Base-by-base conservation (phyloP, 2,329 filamentous ascomycete genomes). In the Trichoderma harzianum region DNA sequence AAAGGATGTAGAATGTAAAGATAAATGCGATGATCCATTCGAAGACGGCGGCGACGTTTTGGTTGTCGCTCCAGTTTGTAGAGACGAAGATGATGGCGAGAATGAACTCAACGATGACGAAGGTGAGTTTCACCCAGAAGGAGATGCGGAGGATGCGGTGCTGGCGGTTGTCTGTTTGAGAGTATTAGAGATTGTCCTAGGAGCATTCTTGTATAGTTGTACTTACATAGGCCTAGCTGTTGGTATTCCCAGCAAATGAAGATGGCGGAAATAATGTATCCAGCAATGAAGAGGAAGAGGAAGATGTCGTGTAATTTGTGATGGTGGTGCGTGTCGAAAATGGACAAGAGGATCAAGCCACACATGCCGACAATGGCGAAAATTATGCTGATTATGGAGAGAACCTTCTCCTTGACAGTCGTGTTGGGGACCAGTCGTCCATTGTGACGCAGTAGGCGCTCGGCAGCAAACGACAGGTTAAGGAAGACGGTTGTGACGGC, bases 241-340 rank as follows among this genome's bases (percentile, higher is more conserved):
- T 96, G 92, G 80, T 97, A 98, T 80, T 98, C 94, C 84, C 89
- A 90, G 84, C 95, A 98, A 75, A 95, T 92, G 81, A 95, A 95
- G 76, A 98, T 87, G 70, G 95, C 95, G 5, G 91, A 93, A 69
- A 97, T 79, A 69, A 98, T 84, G 80, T 97, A 98, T 39, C 94
- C 96, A 16, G 82, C 90, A 79, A 98, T 93, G 81, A 99, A 99
- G 66, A 98, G 82, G 1, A 88, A 82, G 43, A 99, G 83, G 82
- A 97, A 97, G 2, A 89, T 84, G 77, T 93, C 86, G 79, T 99
- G 96, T 72, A 92, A 79, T 1, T 76, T 81, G 2, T 86, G 85
- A 79, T 97, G 89, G 70, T 85, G 83, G n/a, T 86, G 81, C 0
- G 93, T 96, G 81, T 98, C 94, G 80, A 97, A 98, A 76, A 97